These are phyloP conservation scores for Grigorovia yakushimaensis DNA, from an alignment of 805 yeast species.

Conservation along the genomic window DNA sequence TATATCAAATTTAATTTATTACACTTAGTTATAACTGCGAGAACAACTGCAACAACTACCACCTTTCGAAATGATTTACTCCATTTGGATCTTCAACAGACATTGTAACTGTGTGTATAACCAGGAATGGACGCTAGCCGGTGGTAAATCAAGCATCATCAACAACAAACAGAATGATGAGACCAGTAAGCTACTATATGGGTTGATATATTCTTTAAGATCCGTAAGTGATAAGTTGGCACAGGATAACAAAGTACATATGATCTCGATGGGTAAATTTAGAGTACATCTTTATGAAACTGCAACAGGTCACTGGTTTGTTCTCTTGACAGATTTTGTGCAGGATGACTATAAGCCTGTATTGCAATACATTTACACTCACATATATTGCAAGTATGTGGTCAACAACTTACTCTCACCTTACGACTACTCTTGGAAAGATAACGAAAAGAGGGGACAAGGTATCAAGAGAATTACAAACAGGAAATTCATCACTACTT, in stretches of 20 bases:
- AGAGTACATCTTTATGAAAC: conserved; percentile 76
- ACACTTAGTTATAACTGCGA: too few relatives aligned
- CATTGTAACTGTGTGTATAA: conserved; percentile 85
- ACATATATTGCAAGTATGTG: conserved; percentile 25
- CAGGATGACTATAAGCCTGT: conserved; percentile 23
- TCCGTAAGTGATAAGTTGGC: conserved; percentile 56
- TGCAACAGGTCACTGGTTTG: conserved; percentile 67
- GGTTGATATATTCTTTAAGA: conserved; percentile 70
- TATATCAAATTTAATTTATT: too few relatives aligned
- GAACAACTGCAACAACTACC: too few relatives aligned
- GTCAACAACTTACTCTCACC: conserved; percentile 25
- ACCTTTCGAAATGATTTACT: conserved; percentile 43
- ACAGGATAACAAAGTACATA: conserved; percentile 23
- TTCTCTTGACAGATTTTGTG: conserved; percentile 55
- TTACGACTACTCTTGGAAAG: conserved; percentile 24
- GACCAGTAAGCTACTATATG: conserved; percentile 73
- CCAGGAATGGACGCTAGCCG: conserved; percentile 52
- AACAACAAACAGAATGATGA: conserved; percentile 57
- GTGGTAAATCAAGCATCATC: conserved; percentile 25
- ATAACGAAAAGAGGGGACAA: conserved; percentile 24
- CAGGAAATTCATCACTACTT: conserved; percentile 17
- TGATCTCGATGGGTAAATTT: conserved; percentile 60
- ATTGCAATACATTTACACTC: conserved; percentile 24
- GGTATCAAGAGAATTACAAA: conserved; percentile 26
- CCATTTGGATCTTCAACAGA: conserved; percentile 85